Evolutionary conservation across 2,329 filamentous ascomycete species (phyloP).

Genomic region (Curvularia eragrostidis): DNA sequence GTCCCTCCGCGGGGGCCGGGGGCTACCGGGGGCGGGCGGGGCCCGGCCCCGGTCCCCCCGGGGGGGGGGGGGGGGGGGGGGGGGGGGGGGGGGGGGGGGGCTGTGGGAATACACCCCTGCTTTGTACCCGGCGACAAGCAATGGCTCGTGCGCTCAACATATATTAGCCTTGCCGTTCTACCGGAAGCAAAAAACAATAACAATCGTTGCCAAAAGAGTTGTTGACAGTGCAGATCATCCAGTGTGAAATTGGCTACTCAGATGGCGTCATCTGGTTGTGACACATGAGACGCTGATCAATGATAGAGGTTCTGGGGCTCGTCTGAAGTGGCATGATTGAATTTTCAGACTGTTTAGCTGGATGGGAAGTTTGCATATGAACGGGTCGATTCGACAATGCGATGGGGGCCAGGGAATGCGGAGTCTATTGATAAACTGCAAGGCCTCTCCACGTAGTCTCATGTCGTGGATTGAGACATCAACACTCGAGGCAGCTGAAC

Average conservation of each 20-base stretch:
- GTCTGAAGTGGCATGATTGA: not conserved
- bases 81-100: too few relatives aligned
- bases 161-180: not conserved
- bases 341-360: not conserved
- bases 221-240: not conserved
- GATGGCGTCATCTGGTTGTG: not conserved
- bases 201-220: not conserved
- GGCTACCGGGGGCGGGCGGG: too few relatives aligned
- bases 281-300: not conserved
- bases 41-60: too few relatives aligned
- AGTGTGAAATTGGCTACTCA: not conserved
- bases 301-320: not conserved
- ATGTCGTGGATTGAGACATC: not conserved
- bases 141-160: not conserved
- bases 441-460: not conserved
- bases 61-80: too few relatives aligned
- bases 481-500: not conserved
- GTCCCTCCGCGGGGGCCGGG: too few relatives aligned
- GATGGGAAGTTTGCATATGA: not conserved
- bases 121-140: not conserved
- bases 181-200: too few relatives aligned
- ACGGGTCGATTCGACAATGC: not conserved
- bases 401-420: not conserved
- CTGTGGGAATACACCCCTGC: too few relatives aligned
- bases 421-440: not conserved